Evolutionary conservation across 2,329 filamentous ascomycete genomes (phyloP), one percentile per base, ranked within the genome.

Genomic region (Tolypocladium sp.): DNA sequence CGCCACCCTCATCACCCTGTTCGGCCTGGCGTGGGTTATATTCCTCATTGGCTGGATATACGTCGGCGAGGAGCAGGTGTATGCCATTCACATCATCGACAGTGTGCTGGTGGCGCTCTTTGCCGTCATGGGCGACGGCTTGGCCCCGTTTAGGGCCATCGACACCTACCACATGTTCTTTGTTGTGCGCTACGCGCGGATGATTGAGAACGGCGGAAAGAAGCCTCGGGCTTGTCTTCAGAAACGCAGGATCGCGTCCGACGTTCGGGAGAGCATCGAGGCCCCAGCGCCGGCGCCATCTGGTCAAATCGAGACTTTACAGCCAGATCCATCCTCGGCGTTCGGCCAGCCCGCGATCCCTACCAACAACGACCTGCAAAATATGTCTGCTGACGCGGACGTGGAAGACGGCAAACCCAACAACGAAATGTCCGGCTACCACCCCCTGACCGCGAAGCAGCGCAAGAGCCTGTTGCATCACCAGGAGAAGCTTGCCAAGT

Each of bases 11-110:
- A 92, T 96, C 65, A 94, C 91, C 0, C 78, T 92, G 0, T 96
- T 95, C 66, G 91, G 91, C 67, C 79, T 93, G 15, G 89, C 89
- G 0, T 96, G 91, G 91, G 91, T 96, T 1, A 81, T 95, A n/a
- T 94, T 93, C 74, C 77, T 95, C 58, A 96, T 96, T 69, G 90
- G 87, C 55, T 95, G 91, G 91, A 90, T 94, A 69, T 92, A 91
- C 63, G 87, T 93, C 25, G 90, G 89, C 25, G 83, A 84, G 37
- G 79, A 81, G 65, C 88, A 93, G 69, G 75, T 84, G 4, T 93
- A 90, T 63, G 72, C 83, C 42, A 83, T 89, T 65, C 85, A 90
- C 61, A 73, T 90, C 55, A 89, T 90, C 63, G 87, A 90, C 72
- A 86, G 87, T 64, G 78, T 88, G 35, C 78, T 90, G 17, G 87